Conservation (phyloP, 2,329 filamentous ascomycete species). For the Aspergillus viridinutans region DNA sequence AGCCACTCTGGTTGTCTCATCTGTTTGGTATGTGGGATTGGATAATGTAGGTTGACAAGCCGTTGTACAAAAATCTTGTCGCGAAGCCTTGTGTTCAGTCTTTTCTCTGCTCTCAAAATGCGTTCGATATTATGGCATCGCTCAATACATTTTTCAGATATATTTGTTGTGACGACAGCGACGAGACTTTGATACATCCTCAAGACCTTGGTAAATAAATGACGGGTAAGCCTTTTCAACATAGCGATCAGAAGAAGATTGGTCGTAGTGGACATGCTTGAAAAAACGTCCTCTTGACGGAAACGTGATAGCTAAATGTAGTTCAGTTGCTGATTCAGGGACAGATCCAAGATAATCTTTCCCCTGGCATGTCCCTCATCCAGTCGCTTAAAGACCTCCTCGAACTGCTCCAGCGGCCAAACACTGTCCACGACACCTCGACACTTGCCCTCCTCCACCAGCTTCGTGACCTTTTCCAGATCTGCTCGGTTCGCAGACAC, state of each 20-base stretch:
- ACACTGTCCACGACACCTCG: conserved; percentile 40
- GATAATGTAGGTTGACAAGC: background rate
- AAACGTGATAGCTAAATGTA: background rate
- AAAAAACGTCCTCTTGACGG: too few relatives aligned
- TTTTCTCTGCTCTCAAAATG: background rate
- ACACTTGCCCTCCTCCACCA: conserved; percentile 38
- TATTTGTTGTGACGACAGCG: background rate
- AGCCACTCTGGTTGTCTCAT: background rate
- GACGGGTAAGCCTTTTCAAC: background rate
- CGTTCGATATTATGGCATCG: background rate
- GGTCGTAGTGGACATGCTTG: background rate
- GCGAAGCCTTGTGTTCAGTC: background rate
- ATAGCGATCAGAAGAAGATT: background rate
- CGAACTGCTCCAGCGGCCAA: conserved; percentile 38
- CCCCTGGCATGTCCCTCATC: conserved; percentile 40
- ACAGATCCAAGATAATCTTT: conserved; percentile 40
- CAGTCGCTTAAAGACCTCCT: conserved; percentile 38
- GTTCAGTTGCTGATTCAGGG: conserved; percentile 4
- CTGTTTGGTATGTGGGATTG: conserved; percentile 1
- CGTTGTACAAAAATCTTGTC: background rate
- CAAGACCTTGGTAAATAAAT: background rate
- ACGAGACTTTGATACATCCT: background rate
- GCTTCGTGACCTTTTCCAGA: conserved; percentile 33
- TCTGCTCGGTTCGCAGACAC: conserved; percentile 37
- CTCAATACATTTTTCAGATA: background rate